Conservation (phyloP, 768 basidiomycete genomes). For the Lactifluus rugatus region DNA sequence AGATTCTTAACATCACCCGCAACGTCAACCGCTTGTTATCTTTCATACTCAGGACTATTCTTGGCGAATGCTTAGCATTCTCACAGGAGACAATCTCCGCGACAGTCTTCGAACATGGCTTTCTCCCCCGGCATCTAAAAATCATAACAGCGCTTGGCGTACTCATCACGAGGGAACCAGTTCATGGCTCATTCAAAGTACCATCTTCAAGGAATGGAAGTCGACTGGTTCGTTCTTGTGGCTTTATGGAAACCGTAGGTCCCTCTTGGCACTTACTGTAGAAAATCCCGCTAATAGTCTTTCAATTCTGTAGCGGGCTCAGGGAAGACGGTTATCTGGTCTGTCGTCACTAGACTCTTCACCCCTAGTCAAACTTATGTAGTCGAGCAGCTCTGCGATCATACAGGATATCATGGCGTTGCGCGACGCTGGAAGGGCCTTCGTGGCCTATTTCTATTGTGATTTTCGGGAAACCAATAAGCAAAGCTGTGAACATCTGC, state of each 20-base stretch:
- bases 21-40: background rate
- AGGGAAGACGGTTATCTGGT: background rate
- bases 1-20: background rate
- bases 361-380: background rate
- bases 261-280: too few relatives aligned
- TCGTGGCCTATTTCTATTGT: background rate
- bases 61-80: too few relatives aligned
- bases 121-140: slow-evolving; percentile 27
- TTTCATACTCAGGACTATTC: too few relatives aligned
- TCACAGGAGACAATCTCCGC: background rate
- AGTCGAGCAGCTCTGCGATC: background rate
- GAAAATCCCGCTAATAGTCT: background rate
- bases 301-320: background rate
- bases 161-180: background rate
- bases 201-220: background rate
- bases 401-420: background rate
- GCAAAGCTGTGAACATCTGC: background rate
- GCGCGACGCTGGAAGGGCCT: background rate
- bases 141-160: background rate
- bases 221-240: background rate
- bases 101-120: background rate
- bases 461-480: slow-evolving; percentile 1
- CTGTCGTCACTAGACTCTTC: background rate
- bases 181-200: background rate
- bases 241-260: background rate